Evolutionary conservation across 1,139 yeast genomes (phyloP), one percentile per base, ranked within the genome.

Genomic region (Starmera stellimalicola): DNA sequence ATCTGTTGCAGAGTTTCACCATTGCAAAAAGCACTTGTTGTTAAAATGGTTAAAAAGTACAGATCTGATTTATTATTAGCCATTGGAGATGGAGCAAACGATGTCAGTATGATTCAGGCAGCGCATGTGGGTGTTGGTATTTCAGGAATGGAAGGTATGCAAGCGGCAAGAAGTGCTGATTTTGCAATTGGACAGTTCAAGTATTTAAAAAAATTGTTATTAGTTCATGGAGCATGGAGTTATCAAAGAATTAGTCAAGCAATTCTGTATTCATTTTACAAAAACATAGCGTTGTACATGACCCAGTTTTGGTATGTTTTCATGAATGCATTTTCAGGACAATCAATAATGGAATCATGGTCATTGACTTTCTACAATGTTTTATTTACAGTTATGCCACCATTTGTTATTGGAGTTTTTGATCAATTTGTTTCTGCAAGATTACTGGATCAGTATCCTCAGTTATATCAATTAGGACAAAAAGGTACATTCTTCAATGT

Each of bases 101-200:
- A 91, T 62, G 98, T 91, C 20, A 83, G 95, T 29, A 91, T 91
- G 99, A 91, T 91, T 47, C 98, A 91, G 58, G 96, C 97, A 11
- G 98, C 98, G 0, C 95, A 91, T 57, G 95, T 91, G 33, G 99
- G 99, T 40, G 94, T 91, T 30, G 99, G 99, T 54, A 91, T 91
- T 45, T 84, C 93, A 51, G 99, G 99, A 47, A 83, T 85, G 84
- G 98, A 93, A 62, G 99, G 99, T 47, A 88, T 88, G 87, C 99
- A 93, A 58, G 98, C 98, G 7, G 97, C 98, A 0, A 71, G 98
- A 57, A 79, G 94, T 57, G 98, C 99, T 0, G 99, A 93, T 65
- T 77, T 91, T 39, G 88, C 97, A 1, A 85, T 93, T 58, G 98
- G 96, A 0, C 98, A 93, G 55, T 93, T 93, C 70, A 77, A 79